A percentile compares a stretch with the other conserved stretches of the same genome.
Conservation (phyloP, 208 protist species). For the Jaenimonas drosophilae region DNA sequence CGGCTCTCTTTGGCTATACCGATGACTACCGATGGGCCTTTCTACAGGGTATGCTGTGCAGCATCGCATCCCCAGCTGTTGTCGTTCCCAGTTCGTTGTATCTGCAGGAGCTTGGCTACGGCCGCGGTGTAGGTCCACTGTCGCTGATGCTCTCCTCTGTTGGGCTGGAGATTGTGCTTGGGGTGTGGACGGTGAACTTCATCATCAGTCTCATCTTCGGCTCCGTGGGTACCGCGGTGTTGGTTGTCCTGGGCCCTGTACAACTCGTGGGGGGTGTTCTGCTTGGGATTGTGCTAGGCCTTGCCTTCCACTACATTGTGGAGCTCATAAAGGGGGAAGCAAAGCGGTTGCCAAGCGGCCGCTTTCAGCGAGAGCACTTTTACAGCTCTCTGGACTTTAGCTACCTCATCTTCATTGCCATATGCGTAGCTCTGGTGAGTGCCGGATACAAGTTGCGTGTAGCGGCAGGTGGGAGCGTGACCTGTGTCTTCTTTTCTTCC, state of each 20-base stretch:
- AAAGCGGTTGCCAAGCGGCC: constrained; percentile 51
- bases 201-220: constrained; percentile 67
- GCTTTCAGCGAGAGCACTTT: constrained; percentile 47
- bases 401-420: constrained; percentile 36
- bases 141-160: constrained; percentile 66
- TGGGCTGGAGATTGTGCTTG: constrained; percentile 61
- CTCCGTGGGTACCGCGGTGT: constrained; percentile 28
- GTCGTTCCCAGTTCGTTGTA: constrained; percentile 65
- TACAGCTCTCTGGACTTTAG: constrained; percentile 40
- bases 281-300: constrained; percentile 44
- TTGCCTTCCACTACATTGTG: constrained; percentile 57
- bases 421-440: constrained; percentile 54
- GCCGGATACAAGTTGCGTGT: constrained; percentile 47
- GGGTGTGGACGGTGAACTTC: constrained; percentile 72
- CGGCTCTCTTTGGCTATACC: constrained; percentile 52
- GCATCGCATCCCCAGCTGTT: constrained; percentile 61
- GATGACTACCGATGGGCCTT: constrained; percentile 72
- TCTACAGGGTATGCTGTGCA: constrained; percentile 66
- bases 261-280: constrained; percentile 58
- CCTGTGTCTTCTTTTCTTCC: constrained; percentile 61
- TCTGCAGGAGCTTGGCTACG: constrained; percentile 66
- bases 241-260: constrained; percentile 51
- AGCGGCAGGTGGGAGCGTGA: constrained; percentile 55
- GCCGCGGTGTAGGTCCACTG: constrained; percentile 33
- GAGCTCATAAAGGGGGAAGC: constrained; percentile 67